Conservation (phyloP, 768 basidiomycete genomes). For the Phylloporus arenicola region DNA sequence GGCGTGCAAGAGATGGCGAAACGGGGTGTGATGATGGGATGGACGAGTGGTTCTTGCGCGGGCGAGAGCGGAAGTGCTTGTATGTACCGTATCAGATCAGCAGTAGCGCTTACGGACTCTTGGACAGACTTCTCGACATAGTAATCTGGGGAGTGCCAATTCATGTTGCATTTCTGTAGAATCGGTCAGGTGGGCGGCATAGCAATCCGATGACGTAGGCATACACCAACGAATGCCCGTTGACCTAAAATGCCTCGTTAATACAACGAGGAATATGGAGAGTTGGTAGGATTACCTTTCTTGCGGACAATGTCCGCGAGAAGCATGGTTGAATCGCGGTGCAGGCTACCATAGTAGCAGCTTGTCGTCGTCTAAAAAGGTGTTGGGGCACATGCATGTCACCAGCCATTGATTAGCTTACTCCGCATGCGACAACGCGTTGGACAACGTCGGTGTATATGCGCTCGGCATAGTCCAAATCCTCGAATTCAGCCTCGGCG, state of each 20-base stretch:
- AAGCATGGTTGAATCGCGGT: slow-evolving; percentile 73
- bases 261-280: not conserved
- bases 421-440: slow-evolving; percentile 67
- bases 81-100: slow-evolving; percentile 64
- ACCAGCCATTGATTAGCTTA: slow-evolving; percentile 35
- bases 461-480: slow-evolving; percentile 61
- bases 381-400: slow-evolving; percentile 3
- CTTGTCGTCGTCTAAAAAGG: slow-evolving; percentile 78
- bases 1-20: slow-evolving; percentile 88
- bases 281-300: slow-evolving; percentile 40
- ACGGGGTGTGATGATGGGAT: slow-evolving; percentile 91
- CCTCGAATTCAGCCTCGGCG: slow-evolving; percentile 69
- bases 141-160: slow-evolving; percentile 63
- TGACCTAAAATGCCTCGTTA: slow-evolving; percentile 47
- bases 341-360: slow-evolving; percentile 85
- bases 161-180: slow-evolving; percentile 32
- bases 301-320: slow-evolving; percentile 70
- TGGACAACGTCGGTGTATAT: slow-evolving; percentile 70
- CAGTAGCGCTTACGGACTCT: slow-evolving; percentile 58
- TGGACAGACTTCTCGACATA: slow-evolving; percentile 63
- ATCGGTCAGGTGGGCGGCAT: slow-evolving; percentile 4
- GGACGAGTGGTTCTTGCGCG: slow-evolving; percentile 56
- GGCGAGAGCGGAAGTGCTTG: slow-evolving; percentile 42
- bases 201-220: slow-evolving; percentile 21
- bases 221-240: slow-evolving; percentile 79